These are phyloP conservation scores for Teratosphaeriaceae sp. DNA, from an alignment of 2,329 filamentous ascomycete species.

Conservation along the genomic window DNA sequence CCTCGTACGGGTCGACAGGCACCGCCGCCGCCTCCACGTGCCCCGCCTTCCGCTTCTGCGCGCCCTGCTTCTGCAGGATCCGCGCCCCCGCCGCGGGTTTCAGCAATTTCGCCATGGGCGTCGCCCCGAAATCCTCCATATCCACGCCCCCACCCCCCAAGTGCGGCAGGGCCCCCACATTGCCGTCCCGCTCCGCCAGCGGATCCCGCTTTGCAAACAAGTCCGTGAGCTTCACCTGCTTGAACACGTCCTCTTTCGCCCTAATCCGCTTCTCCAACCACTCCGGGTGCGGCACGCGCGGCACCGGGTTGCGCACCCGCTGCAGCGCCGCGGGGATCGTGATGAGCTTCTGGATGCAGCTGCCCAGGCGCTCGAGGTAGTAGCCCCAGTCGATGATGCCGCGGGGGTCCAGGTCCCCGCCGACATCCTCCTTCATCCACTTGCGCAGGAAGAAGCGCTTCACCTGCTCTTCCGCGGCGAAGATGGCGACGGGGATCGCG, in stretches of 20 bases:
- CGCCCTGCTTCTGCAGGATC: constrained; percentile 14
- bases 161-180: constrained; percentile 47
- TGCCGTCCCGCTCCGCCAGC: constrained; percentile 64
- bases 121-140: constrained; percentile 42
- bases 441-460: constrained; percentile 88
- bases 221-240: constrained; percentile 98
- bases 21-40: constrained; percentile 43
- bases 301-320: constrained; percentile 90
- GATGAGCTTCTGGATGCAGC: constrained; percentile 97
- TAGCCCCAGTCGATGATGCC: constrained; percentile 94
- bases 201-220: constrained; percentile 71
- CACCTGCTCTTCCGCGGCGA: constrained; percentile 82
- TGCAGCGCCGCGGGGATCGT: constrained; percentile 96
- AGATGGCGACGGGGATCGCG: constrained; percentile 92
- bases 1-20: constrained; percentile 70
- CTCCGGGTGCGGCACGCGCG: constrained; percentile 86
- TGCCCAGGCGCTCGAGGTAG: constrained; percentile 90
- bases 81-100: constrained; percentile 41
- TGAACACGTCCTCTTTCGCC: constrained; percentile 92
- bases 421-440: constrained; percentile 90
- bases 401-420: constrained; percentile 75
- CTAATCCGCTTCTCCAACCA: constrained; percentile 94
- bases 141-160: no score
- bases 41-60: constrained; percentile 45
- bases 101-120: constrained; percentile 25